A percentile compares a stretch with the other conserved stretches of the same genome.
phyloP scores from a whole-genome alignment of 768 basidiomycete species.

The Auricularia auricula-judae region DNA sequence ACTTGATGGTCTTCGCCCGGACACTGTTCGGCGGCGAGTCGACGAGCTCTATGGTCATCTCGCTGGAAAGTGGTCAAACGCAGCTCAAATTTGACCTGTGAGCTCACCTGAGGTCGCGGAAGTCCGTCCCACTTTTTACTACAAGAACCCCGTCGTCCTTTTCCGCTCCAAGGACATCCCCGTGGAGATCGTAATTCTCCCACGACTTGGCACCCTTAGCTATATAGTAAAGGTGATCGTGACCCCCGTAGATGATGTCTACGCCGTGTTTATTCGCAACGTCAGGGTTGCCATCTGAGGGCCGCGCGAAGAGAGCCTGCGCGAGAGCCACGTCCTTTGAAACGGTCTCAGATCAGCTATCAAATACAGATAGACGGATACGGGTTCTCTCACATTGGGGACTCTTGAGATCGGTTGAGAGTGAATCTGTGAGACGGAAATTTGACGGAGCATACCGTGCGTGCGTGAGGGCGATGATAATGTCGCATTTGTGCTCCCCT shows the following conservation, averaged over 20 bases:
- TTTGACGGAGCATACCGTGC: constrained; percentile 37
- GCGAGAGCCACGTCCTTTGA: constrained; percentile 60
- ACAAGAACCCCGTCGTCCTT: constrained; percentile 59
- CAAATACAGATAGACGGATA: background rate
- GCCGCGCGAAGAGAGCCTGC: constrained; percentile 48
- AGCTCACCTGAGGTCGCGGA: constrained; percentile 53
- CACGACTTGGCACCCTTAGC: constrained; percentile 55
- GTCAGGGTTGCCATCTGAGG: constrained; percentile 39
- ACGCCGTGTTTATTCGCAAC: constrained; percentile 57
- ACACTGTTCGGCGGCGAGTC: constrained; percentile 51
- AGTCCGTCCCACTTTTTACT: constrained; percentile 84
- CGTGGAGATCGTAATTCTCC: constrained; percentile 48
- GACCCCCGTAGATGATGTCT: constrained; percentile 78
- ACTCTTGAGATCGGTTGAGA: background rate
- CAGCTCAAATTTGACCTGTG: background rate
- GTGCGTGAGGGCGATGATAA: constrained; percentile 82
- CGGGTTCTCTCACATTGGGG: background rate
- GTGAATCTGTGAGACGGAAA: background rate
- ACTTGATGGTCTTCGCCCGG: constrained; percentile 51
- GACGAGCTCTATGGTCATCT: constrained; percentile 52
- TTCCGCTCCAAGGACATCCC: constrained; percentile 53
- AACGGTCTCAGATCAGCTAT: background rate
- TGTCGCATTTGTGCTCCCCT: constrained; percentile 60
- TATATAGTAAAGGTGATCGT: constrained; percentile 77
- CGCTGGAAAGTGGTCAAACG: constrained; percentile 21